Evolutionary conservation across 441 rosid genomes (phyloP).

Genomic region (Arabidopsis lyrata): DNA sequence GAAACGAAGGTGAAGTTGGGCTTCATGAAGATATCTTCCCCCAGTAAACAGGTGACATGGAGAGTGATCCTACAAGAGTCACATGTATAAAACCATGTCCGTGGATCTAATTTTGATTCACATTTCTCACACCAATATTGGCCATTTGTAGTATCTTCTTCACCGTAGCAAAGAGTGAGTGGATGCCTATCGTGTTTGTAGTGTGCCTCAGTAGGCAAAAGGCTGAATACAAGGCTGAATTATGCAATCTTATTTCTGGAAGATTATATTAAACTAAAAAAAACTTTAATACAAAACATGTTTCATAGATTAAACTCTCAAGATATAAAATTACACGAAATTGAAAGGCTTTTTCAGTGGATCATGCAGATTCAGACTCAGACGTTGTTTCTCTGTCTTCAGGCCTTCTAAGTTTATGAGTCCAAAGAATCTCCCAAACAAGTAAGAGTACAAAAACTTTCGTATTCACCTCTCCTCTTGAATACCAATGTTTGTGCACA

Average conservation of each 20-base stretch:
- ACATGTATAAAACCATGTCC: conserved; percentile 10
- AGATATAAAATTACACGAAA: no score
- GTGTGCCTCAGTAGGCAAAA: background rate
- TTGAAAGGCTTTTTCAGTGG: no score
- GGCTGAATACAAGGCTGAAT: no score
- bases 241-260: no score
- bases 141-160: background rate
- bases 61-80: background rate
- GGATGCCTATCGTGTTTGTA: conserved; percentile 16
- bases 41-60: background rate
- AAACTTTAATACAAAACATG: no score
- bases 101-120: conserved; percentile 1
- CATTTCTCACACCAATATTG: conserved; percentile 14
- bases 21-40: background rate
- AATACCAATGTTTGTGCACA: background rate
- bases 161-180: background rate
- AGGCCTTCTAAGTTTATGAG: no score
- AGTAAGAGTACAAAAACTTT: background rate
- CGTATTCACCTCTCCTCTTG: background rate
- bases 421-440: no score
- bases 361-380: no score
- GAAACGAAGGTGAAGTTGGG: background rate
- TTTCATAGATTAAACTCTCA: no score
- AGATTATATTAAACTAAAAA: no score
- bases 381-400: no score